Percentiles rank a stretch among this genome's conserved stretches.
Evolutionary conservation across 1,284 basidiomycete genomes (phyloP).

Genomic region (Ustilago esculenta): DNA sequence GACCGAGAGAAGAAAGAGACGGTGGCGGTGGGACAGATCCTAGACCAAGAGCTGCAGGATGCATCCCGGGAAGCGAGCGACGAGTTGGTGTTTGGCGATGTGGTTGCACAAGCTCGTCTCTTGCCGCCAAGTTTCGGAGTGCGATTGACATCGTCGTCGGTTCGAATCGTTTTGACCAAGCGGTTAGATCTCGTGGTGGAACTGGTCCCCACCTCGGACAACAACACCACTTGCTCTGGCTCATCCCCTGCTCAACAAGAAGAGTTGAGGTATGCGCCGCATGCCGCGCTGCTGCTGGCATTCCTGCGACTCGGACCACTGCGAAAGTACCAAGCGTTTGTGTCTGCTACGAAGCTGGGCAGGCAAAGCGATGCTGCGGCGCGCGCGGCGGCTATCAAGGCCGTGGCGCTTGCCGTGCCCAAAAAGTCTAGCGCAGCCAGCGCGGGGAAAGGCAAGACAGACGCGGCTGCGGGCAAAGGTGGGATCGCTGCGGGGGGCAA

Average conservation of each 20-base stretch:
- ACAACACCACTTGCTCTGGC: no score
- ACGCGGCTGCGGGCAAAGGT: background rate
- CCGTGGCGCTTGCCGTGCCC: conserved; percentile 8
- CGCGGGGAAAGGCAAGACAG: background rate
- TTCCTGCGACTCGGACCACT: conserved; percentile 35
- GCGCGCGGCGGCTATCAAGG: conserved; percentile 18
- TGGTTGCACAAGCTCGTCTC: conserved; percentile 42
- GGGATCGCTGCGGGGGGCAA: conserved; percentile 17
- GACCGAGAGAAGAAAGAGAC: background rate
- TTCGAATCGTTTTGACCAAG: conserved; percentile 41
- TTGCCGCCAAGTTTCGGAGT: conserved; percentile 42
- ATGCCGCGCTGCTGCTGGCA: conserved; percentile 21
- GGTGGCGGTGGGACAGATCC: conserved; percentile 10
- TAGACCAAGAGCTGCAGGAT: conserved; percentile 48
- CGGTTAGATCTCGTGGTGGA: conserved; percentile 33
- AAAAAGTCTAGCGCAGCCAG: conserved; percentile 10
- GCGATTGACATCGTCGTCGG: conserved; percentile 30
- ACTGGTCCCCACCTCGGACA: conserved; percentile 32
- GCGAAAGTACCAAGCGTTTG: conserved; percentile 32
- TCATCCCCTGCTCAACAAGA: no score
- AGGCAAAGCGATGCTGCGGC: conserved; percentile 14
- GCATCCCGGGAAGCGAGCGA: conserved; percentile 56
- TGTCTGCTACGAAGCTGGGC: background rate
- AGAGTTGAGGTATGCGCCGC: conserved; percentile 22
- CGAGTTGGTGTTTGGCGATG: conserved; percentile 50